Conservation (phyloP, 768 basidiomycete species). For the Boletellus ananas region DNA sequence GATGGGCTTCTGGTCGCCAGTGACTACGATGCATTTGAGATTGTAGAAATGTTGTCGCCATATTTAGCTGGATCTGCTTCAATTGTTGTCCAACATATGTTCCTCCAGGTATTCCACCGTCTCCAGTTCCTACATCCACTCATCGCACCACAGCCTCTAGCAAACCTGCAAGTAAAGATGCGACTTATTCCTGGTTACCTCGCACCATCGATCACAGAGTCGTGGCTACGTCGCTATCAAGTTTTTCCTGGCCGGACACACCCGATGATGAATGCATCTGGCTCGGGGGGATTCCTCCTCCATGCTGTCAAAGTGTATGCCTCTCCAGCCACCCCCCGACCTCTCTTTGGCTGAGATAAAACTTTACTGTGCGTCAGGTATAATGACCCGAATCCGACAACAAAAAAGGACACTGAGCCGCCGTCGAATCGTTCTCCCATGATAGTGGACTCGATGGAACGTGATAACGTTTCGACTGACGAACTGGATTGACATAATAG, state of each 20-base stretch:
- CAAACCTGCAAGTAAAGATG: slow-evolving; percentile 70
- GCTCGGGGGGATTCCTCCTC: slow-evolving; percentile 84
- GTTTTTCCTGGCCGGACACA: slow-evolving; percentile 96
- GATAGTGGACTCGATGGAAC: slow-evolving; percentile 13
- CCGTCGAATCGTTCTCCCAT: slow-evolving; percentile 12
- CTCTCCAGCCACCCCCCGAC: neutral
- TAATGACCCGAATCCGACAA: slow-evolving; percentile 61
- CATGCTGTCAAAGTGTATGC: slow-evolving; percentile 82
- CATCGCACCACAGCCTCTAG: slow-evolving; percentile 51
- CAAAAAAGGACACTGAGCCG: slow-evolving; percentile 32
- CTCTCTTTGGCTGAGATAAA: neutral
- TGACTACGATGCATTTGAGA: slow-evolving; percentile 80
- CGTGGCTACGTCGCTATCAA: slow-evolving; percentile 89
- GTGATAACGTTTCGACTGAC: neutral
- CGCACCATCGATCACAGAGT: slow-evolving; percentile 76
- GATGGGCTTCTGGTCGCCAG: slow-evolving; percentile 86
- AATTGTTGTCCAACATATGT: slow-evolving; percentile 83
- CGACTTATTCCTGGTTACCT: slow-evolving; percentile 65
- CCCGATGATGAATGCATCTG: slow-evolving; percentile 88
- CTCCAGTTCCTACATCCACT: slow-evolving; percentile 5
- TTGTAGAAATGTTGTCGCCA: slow-evolving; percentile 67
- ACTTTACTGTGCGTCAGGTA: slow-evolving; percentile 40
- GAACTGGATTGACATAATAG: neutral
- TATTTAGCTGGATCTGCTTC: slow-evolving; percentile 84
- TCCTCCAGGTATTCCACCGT: slow-evolving; percentile 54